phyloP scores from a whole-genome alignment of 225 moss, liverwort and hornwort genomes.

The Pseudisothecium myosuroides region DNA sequence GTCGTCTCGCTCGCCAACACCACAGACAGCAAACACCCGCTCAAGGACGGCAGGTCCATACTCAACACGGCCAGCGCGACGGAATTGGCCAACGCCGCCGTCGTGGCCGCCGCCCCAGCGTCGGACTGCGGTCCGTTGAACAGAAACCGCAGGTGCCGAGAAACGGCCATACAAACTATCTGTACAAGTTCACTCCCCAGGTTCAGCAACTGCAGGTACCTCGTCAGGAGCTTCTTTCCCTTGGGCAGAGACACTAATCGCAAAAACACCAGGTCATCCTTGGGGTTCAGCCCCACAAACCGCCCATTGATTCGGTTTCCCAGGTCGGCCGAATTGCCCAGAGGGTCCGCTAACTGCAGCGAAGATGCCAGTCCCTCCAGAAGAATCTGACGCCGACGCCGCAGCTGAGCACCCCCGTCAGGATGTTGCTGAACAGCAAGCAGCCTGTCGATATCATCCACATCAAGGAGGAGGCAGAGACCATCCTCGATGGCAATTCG shows the following conservation, averaged over 20 bases:
- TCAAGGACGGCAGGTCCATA: conserved; percentile 78
- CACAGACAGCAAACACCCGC: conserved; percentile 77
- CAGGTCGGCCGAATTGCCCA: conserved; percentile 34
- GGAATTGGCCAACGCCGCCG: conserved; percentile 61
- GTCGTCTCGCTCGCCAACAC: conserved; percentile 72
- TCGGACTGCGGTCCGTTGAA: conserved; percentile 84
- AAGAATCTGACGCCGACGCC: conserved; percentile 63
- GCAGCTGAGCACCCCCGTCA: conserved; percentile 73
- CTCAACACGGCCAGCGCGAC: conserved; percentile 53
- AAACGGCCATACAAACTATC: conserved; percentile 74
- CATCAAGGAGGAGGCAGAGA: conserved; percentile 84
- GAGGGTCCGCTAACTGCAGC: conserved; percentile 56
- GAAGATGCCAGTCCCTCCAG: conserved; percentile 78
- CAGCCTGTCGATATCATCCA: conserved; percentile 90
- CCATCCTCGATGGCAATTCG: conserved; percentile 96
- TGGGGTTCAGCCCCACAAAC: conserved; percentile 37
- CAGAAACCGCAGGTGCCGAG: conserved; percentile 74
- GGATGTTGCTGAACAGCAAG: conserved; percentile 57
- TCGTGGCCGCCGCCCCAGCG: conserved; percentile 45
- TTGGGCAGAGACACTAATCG: conserved; percentile 81
- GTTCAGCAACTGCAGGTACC: conserved; percentile 66
- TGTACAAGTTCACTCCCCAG: conserved; percentile 84
- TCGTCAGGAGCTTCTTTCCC: conserved; percentile 77
- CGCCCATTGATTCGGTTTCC: conserved; percentile 49
- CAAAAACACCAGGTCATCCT: conserved; percentile 75